phyloP scores from a whole-genome alignment of 2,329 filamentous ascomycete genomes.

The Corynespora cassiicola region DNA sequence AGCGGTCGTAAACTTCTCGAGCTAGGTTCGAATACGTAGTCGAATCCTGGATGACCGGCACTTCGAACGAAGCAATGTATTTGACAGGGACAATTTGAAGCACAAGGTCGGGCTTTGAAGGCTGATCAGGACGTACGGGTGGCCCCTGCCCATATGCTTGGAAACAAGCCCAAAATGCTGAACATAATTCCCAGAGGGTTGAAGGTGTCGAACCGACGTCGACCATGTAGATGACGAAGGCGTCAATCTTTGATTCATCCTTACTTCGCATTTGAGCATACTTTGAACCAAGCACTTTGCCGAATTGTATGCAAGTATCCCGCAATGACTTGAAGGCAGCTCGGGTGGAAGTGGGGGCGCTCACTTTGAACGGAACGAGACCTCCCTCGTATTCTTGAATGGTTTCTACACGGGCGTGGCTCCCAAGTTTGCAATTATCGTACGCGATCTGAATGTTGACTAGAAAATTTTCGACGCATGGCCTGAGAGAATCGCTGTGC shows the following conservation, averaged over 20 bases:
- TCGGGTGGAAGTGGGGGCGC: slow-evolving; percentile 20
- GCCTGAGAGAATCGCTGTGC: slow-evolving; percentile 66
- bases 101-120: slow-evolving; percentile 65
- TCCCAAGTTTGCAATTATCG: slow-evolving; percentile 75
- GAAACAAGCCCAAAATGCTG: slow-evolving; percentile 75
- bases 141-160: slow-evolving; percentile 64
- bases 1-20: slow-evolving; percentile 80
- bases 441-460: slow-evolving; percentile 73
- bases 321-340: slow-evolving; percentile 36
- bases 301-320: slow-evolving; percentile 48
- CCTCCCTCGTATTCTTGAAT: slow-evolving; percentile 44
- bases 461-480: slow-evolving; percentile 69
- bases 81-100: slow-evolving; percentile 77
- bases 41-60: slow-evolving; percentile 68
- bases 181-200: slow-evolving; percentile 71
- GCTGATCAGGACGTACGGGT: slow-evolving; percentile 47
- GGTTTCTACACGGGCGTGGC: slow-evolving; percentile 57
- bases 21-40: slow-evolving; percentile 68
- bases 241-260: slow-evolving; percentile 58
- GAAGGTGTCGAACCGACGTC: slow-evolving; percentile 70
- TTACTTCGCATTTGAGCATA: slow-evolving; percentile 43
- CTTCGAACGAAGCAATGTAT: slow-evolving; percentile 68
- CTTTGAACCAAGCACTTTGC: slow-evolving; percentile 46
- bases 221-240: slow-evolving; percentile 76
- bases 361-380: slow-evolving; percentile 37